Evolutionary conservation across 805 yeast genomes (phyloP).

Genomic region (Brettanomyces bruxellensis): DNA sequence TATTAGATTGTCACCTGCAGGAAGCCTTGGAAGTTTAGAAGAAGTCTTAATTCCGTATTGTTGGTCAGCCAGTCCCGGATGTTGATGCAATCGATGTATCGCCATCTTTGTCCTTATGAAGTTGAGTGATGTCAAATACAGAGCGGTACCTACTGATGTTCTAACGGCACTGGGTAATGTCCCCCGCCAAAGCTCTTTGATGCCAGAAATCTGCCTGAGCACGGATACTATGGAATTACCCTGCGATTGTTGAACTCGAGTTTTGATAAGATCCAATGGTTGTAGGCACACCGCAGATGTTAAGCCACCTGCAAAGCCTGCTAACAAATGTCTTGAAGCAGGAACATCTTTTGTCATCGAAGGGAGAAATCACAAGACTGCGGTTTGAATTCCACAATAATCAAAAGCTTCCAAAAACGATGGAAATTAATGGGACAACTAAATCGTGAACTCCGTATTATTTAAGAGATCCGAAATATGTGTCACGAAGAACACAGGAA

Average conservation of each 20-base stretch:
- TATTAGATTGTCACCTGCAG: slow-evolving; percentile 57
- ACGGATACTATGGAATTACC: slow-evolving; percentile 24
- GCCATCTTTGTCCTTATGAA: slow-evolving; percentile 46
- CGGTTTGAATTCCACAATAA: no score
- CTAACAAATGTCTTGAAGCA: slow-evolving; percentile 45
- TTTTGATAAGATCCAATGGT: slow-evolving; percentile 83
- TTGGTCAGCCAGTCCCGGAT: neutral
- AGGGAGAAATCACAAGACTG: neutral
- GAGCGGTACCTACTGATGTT: slow-evolving; percentile 84
- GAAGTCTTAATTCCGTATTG: slow-evolving; percentile 1
- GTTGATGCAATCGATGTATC: slow-evolving; percentile 8
- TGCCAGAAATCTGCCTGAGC: slow-evolving; percentile 31
- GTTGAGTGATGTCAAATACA: slow-evolving; percentile 71
- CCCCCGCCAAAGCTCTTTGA: slow-evolving; percentile 78
- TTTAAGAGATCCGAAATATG: neutral
- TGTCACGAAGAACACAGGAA: no score
- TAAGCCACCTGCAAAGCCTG: slow-evolving; percentile 83
- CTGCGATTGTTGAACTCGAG: slow-evolving; percentile 65
- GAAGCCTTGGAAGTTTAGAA: slow-evolving; percentile 60
- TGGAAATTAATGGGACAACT: neutral
- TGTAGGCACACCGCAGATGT: slow-evolving; percentile 73
- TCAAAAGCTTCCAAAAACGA: no score
- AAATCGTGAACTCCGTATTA: neutral
- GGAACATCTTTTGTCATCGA: slow-evolving; percentile 7
- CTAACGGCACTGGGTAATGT: slow-evolving; percentile 85